Base-by-base conservation (phyloP, 2,329 filamentous ascomycete species). In the Mycosphaerella arachidis region DNA sequence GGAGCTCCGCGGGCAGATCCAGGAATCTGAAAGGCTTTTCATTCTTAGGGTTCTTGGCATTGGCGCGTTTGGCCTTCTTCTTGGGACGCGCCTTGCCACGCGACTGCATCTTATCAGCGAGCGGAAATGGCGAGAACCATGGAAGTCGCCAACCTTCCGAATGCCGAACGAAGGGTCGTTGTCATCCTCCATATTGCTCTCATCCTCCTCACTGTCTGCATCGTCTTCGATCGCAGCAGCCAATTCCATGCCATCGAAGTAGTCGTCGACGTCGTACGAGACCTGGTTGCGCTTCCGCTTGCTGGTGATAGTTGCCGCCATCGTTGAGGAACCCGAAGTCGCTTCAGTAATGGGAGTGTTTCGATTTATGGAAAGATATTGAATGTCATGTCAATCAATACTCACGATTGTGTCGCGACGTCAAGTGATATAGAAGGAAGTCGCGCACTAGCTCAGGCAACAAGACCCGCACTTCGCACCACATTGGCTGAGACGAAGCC, bases 201-300 rank as follows among this genome's bases (percentile, higher is more conserved):
- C 46, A 10, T 33, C 35, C 16, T 57, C 43, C 4, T 51, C 43
- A 29, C 50, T 20, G n/a, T 58, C 12, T 45, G 50, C 46, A 31
- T 24, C 48, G 20, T 6, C 20, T 54, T 31, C 29, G 37, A 58
- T 40, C 3, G 48, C 55, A 12, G 46, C 52, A 7, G 24, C 52
- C 20, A 53, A 27, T 13, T 64, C 55, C 6, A 59, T 48, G 13
- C 59, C 52, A 35, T 64, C 65, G 43, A 67, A 56, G 48, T 64
- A 63, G n/a, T 67, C 58, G 24, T 66, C 61, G n/a, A 63, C 60
- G 24, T 57, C 55, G 55, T 72, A 71, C 6, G 65, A 70, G 13
- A 71, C 59, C 9, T 59, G 61, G 18, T 63, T 57, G 53, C 70
- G 63, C 68, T 71, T 71, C 56, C 70, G 70, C 63, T 69, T 71